Percentiles rank a stretch among this genome's conserved stretches.
phyloP scores from a whole-genome alignment of 2,329 filamentous ascomycete genomes.

The Fusarium fujikuroi region DNA sequence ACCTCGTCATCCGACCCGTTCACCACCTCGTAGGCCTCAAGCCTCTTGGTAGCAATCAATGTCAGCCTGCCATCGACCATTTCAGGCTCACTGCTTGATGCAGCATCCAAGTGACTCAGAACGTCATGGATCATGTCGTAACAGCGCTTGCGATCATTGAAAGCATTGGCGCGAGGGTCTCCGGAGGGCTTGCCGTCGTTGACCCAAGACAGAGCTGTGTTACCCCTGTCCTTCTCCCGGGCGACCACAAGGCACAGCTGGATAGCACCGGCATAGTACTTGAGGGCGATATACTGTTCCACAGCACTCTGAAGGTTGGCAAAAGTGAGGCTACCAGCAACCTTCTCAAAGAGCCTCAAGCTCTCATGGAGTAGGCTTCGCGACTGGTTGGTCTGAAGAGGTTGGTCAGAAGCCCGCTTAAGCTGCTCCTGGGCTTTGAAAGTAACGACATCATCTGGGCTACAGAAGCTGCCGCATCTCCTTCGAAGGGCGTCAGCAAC shows the following conservation, averaged over 20 bases:
- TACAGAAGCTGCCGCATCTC: slow-evolving; percentile 96
- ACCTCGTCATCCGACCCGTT: slow-evolving; percentile 90
- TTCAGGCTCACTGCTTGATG: slow-evolving; percentile 74
- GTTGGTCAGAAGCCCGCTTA: slow-evolving; percentile 85
- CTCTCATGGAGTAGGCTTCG: slow-evolving; percentile 89
- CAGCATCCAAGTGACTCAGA: slow-evolving; percentile 79
- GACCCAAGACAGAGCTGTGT: slow-evolving; percentile 85
- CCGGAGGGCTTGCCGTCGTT: slow-evolving; percentile 80
- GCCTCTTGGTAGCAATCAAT: slow-evolving; percentile 78
- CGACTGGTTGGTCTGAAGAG: slow-evolving; percentile 77
- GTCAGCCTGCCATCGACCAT: slow-evolving; percentile 82
- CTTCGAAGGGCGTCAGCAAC: slow-evolving; percentile 93
- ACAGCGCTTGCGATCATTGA: slow-evolving; percentile 77
- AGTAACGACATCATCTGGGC: slow-evolving; percentile 94
- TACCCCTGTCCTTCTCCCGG: slow-evolving; percentile 85
- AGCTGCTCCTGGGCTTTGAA: slow-evolving; percentile 98
- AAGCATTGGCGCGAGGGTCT: slow-evolving; percentile 76
- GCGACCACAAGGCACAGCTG: slow-evolving; percentile 87
- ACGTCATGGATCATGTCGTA: slow-evolving; percentile 91
- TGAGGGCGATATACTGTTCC: slow-evolving; percentile 79
- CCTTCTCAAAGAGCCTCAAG: slow-evolving; percentile 85
- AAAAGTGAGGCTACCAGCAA: slow-evolving; percentile 83
- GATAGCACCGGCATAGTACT: slow-evolving; percentile 95
- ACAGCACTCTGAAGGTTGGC: slow-evolving; percentile 84
- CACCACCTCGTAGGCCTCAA: slow-evolving; percentile 91